A percentile compares a stretch with the other conserved stretches of the same genome.
phyloP scores from a whole-genome alignment of 176 grass and related monocot genomes.

The Oryza glaberrima region DNA sequence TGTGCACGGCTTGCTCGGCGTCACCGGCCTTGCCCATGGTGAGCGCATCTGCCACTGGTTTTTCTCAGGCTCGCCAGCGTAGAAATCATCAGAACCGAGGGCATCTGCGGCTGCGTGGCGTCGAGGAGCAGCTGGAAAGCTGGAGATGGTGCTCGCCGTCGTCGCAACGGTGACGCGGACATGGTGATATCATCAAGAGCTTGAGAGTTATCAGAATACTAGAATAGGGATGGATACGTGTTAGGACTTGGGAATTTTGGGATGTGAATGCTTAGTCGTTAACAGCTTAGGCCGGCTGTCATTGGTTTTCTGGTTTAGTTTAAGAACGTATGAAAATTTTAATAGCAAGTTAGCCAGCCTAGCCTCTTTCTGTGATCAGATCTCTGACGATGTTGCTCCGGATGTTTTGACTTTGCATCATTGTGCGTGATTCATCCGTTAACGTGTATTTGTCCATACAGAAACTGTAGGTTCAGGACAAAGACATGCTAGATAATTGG shows the following conservation, averaged over 20 bases:
- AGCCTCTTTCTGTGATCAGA: background rate
- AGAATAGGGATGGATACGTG: background rate
- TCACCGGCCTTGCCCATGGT: slow-evolving; percentile 53
- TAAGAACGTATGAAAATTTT: background rate
- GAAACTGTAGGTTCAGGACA: background rate
- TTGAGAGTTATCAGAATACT: background rate
- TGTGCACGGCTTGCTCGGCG: slow-evolving; percentile 31
- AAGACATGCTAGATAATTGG: background rate
- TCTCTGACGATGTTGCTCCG: slow-evolving; percentile 2
- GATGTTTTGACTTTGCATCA: slow-evolving; percentile 31
- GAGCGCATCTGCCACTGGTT: slow-evolving; percentile 47
- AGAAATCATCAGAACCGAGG: background rate
- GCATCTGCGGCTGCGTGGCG: slow-evolving; percentile 41
- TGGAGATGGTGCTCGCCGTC: slow-evolving; percentile 33
- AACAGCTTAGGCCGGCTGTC: slow-evolving; percentile 38
- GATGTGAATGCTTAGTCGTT: slow-evolving; percentile 19
- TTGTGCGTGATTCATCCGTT: background rate
- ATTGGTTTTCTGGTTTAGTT: slow-evolving; percentile 26
- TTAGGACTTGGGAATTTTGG: background rate
- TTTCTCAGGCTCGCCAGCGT: background rate
- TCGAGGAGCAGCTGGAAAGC: slow-evolving; percentile 40
- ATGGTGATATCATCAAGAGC: background rate
- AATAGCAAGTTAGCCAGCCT: background rate
- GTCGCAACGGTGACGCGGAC: slow-evolving; percentile 45
- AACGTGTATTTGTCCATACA: background rate